Base-by-base conservation (phyloP, 1,284 basidiomycete genomes). In the Singerocomus inundabilis region DNA sequence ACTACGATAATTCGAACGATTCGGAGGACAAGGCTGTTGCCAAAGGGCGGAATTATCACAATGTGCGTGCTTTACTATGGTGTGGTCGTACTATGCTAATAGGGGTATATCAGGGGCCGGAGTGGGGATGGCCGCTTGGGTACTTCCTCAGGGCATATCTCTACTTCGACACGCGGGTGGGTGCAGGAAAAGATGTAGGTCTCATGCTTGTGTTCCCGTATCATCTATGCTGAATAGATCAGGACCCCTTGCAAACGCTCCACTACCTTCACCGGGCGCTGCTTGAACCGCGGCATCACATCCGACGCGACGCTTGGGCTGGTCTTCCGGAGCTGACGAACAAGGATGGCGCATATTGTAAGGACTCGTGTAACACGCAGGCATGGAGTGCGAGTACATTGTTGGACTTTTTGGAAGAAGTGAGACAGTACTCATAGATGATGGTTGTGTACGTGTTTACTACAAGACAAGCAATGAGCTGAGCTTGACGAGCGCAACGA, bases 121-220 rank as follows among this genome's bases (percentile, higher is more conserved):
- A 95, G 68, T 97, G 93, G 93, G 89, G 86, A 12, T 95, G 92
- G 91, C 92, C 93, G 10, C 73, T 92, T 44, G 96, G 96, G 10
- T 98, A 93, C 75, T 98, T 97, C 79, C 72, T 99, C 57, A 85
- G 91, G 44, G 94, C 96, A 0, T 96, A 93, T 70, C 78, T 97
- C 44, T 71, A 89, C 63, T 97, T 97, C 66, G 91, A 96, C 63
- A 80, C 73, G 4, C 70, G 69, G 18, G 75, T 73, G 16, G 85
- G 83, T 2, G 69, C 64, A 10, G 88, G 88, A 26, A 81, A 82
- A 63, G 66, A 81, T 65, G 91, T 91, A 51, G 57, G 85, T 74
- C 34, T 5, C n/a, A 15, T 16, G 26, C 15, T 35, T 31, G 16
- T 33, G 5, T n/a, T 34, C 10, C 34, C 29, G 41, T 21, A 10